phyloP scores from a whole-genome alignment of 2,329 filamentous ascomycete genomes.

The Ilyonectria destructans region DNA sequence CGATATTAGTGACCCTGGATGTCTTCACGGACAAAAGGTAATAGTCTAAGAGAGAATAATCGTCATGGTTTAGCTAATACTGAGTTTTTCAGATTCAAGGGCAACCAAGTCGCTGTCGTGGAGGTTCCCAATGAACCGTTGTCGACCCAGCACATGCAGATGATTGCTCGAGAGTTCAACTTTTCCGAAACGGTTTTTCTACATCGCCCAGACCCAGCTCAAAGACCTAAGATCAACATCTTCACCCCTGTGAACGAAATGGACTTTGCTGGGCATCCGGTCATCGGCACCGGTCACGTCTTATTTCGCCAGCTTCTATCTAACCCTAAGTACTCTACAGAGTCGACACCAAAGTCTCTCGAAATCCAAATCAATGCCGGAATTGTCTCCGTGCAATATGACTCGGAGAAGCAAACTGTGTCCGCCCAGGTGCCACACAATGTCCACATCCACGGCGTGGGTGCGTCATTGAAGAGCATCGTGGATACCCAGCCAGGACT shows the following conservation, averaged over 20 bases:
- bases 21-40: constrained; percentile 27
- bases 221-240: constrained; percentile 19
- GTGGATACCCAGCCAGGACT: constrained; percentile 21
- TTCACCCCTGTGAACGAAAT: constrained; percentile 38
- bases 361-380: constrained; percentile 25
- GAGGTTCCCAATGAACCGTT: constrained; percentile 16
- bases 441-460: constrained; percentile 27
- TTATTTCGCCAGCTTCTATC: constrained; percentile 20
- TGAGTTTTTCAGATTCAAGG: constrained; percentile 22
- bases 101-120: constrained; percentile 37
- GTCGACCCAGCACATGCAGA: constrained; percentile 23
- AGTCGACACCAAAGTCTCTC: neutral
- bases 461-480: constrained; percentile 4
- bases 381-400: constrained; percentile 19
- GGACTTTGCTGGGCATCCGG: constrained; percentile 37
- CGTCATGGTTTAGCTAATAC: neutral
- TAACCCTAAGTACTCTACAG: neutral
- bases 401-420: constrained; percentile 21
- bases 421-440: constrained; percentile 34
- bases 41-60: too few relatives aligned
- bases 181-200: constrained; percentile 36
- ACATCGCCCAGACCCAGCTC: neutral
- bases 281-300: constrained; percentile 35
- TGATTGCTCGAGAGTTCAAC: constrained; percentile 36
- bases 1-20: constrained; percentile 16